phyloP scores from a whole-genome alignment of 2,329 filamentous ascomycete genomes.

The Fusarium tricinctum region DNA sequence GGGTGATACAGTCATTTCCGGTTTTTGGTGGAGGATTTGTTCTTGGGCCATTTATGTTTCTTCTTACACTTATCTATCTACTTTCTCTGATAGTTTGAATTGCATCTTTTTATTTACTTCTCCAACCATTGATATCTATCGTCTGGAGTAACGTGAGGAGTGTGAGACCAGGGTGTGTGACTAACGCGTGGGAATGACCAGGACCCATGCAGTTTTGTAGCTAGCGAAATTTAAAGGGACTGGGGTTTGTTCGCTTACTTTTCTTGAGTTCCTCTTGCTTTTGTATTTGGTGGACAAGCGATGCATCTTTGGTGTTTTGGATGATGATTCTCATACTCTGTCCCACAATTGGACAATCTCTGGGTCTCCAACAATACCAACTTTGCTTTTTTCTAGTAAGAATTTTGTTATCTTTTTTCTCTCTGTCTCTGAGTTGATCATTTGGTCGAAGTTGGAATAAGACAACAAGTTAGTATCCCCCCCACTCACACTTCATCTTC shows the following conservation, averaged over 20 bases:
- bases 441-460: constrained; percentile 44
- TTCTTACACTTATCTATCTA: constrained; percentile 30
- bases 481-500: constrained; percentile 28
- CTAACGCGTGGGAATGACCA: constrained; percentile 24
- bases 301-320: not conserved
- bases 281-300: constrained; percentile 10
- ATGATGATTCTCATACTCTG: constrained; percentile 1
- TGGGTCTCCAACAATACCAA: not conserved
- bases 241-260: constrained; percentile 19
- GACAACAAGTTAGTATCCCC: constrained; percentile 31
- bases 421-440: constrained; percentile 26
- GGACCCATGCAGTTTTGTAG: constrained; percentile 25
- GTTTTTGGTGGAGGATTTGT: constrained; percentile 5
- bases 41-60: constrained; percentile 16
- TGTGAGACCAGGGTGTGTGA: constrained; percentile 23
- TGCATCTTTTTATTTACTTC: constrained; percentile 20
- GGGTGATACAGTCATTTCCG: constrained; percentile 42
- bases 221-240: constrained; percentile 30
- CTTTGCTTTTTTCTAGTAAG: not conserved
- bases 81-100: constrained; percentile 33
- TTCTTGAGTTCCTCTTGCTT: constrained; percentile 4
- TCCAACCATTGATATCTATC: constrained; percentile 13
- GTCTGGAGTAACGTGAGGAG: constrained; percentile 30
- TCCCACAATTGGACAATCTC: not conserved
- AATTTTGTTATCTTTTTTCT: no score